Evolutionary conservation across 305 asterid genomes (phyloP), one percentile per base, ranked within the genome.

Genomic region (Coffea humblotiana): DNA sequence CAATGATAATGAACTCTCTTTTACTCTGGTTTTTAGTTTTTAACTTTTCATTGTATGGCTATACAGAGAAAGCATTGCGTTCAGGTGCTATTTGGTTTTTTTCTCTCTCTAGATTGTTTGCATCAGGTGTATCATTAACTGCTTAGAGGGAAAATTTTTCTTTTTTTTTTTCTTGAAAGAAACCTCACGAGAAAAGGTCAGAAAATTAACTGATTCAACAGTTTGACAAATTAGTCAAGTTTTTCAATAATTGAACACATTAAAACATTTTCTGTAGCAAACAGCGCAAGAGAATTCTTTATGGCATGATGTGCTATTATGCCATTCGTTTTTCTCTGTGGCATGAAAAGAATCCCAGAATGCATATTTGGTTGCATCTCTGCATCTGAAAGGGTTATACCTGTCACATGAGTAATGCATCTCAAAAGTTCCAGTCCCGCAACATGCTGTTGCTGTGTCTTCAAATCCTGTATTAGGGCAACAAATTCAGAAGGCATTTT

Each of bases 341-440:
- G 91, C 94, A 84, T 93, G 98, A 79, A 92, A 90, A 4, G 97
- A 82, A 84, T 93, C 98, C 97, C 98, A 94, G 72, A 94, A 94
- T 35, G 90, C 96, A 74, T 88, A 90, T 72, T 90, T 88, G 32
- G 82, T 85, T 47, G 98, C 96, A 81, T 93, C 93, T 43, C 49
- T 64, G 80, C 98, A 93, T 25, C 96, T 91, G 64, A 87, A 86
- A 15, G 94, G 93, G 79, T 82, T 91, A 37, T 76, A 78, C 27
- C 81, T 85, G 14, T 86, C 78, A 66, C 98, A 91, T 81, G 85
- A 61, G 67, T 91, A 92, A 73, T 94, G 58, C 96, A 93, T 89
- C 90, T 93, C 98, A 74, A 85, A 88, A 77, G 77, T 77, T 65
- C 98, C 97, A 12, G 92, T 94, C 81, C 95, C 97, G 71, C 97